Evolutionary conservation across 352 stramenopile species (phyloP).

Genomic region (Salisapilia sapeloensis): DNA sequence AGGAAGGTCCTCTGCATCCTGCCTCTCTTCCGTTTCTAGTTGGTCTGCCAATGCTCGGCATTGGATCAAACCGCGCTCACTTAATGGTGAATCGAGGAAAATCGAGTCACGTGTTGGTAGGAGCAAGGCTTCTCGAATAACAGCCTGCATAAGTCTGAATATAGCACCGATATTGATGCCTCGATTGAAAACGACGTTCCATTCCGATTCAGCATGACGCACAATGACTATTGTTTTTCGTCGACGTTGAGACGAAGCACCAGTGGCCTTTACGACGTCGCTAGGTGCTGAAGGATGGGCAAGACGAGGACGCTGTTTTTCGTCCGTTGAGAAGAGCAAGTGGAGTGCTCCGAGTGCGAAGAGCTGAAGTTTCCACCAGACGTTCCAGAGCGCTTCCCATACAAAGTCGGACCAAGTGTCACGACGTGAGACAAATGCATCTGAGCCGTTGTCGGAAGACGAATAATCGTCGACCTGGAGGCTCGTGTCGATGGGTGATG

Average conservation of each 20-base stretch:
- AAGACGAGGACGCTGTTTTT: conserved; percentile 21
- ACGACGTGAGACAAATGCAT: too few species aligned
- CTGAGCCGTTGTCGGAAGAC: too few species aligned
- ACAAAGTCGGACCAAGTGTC: too few species aligned
- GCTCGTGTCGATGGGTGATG: too few species aligned
- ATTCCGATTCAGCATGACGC: conserved; percentile 76
- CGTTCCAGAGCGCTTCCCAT: conserved; percentile 17
- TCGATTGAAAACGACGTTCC: conserved; percentile 82
- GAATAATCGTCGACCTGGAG: too few species aligned
- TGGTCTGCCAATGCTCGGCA: conserved; percentile 27
- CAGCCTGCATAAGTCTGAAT: conserved; percentile 23
- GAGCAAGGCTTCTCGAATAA: conserved; percentile 51
- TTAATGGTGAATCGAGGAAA: conserved; percentile 78
- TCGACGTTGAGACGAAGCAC: neutral
- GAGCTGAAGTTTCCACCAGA: conserved; percentile 49
- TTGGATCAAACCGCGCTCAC: conserved; percentile 30
- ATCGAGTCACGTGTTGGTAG: conserved; percentile 48
- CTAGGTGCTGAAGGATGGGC: neutral
- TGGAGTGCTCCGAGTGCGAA: conserved; percentile 39
- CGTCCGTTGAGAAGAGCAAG: conserved; percentile 58
- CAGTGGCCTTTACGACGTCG: neutral
- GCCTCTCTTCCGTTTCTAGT: conserved; percentile 11
- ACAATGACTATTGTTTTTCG: conserved; percentile 65
- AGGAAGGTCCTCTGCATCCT: neutral
- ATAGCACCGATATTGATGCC: conserved; percentile 24